Percentiles rank a stretch among this genome's conserved stretches.
Conservation (phyloP, 2,329 filamentous ascomycete genomes). For the Cladosporium sp. region DNA sequence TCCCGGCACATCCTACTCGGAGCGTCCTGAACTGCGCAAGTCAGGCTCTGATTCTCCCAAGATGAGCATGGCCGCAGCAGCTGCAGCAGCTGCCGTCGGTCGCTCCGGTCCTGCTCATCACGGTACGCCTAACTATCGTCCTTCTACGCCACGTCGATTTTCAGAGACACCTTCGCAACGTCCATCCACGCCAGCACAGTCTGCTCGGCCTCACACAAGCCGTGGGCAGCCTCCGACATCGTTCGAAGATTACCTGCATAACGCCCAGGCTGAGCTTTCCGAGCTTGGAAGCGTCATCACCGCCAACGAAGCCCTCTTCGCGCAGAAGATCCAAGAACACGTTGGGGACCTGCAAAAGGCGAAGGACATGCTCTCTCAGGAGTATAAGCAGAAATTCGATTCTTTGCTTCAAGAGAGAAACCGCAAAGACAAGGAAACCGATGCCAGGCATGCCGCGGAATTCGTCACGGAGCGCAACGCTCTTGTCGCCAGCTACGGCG, state of each 20-base stretch:
- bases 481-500: constrained; percentile 28
- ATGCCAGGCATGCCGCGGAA: constrained; percentile 26
- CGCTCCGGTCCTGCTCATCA: not conserved
- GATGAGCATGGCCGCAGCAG: constrained; percentile 8
- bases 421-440: constrained; percentile 28
- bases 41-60: not conserved
- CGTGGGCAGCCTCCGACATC: constrained; percentile 17
- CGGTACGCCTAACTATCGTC: not conserved
- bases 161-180: not conserved
- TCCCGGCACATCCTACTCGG: constrained; percentile 5
- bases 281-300: constrained; percentile 33
- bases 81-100: constrained; percentile 8
- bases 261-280: constrained; percentile 30
- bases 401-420: constrained; percentile 27
- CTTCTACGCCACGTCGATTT: constrained; percentile 1
- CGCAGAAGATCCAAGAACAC: constrained; percentile 34
- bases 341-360: constrained; percentile 33
- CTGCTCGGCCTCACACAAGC: not conserved
- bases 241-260: constrained; percentile 34
- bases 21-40: constrained; percentile 1
- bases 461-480: constrained; percentile 31
- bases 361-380: constrained; percentile 31
- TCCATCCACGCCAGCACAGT: constrained; percentile 2
- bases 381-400: constrained; percentile 33
- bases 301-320: constrained; percentile 33